Evolutionary conservation across 1,139 yeast genomes (phyloP).

Genomic region (Geotrichum reessii): DNA sequence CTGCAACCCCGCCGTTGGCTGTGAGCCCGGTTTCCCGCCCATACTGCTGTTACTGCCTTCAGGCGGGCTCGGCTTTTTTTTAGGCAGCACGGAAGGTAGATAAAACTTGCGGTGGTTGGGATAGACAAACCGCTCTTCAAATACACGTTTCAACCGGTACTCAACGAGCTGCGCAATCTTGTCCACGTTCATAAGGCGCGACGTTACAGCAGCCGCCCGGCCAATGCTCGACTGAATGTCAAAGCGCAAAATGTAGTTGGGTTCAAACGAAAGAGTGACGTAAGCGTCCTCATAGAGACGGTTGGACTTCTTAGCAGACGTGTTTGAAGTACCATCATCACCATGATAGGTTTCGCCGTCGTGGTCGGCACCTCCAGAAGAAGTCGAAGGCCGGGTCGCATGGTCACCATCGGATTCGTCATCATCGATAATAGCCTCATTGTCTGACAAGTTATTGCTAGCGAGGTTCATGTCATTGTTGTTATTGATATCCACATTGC

Average conservation of each 20-base stretch:
- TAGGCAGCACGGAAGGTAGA: conserved; percentile 86
- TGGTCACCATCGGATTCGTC: background rate
- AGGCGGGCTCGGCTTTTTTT: background rate
- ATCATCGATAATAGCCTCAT: conserved; percentile 13
- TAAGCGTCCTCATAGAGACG: conserved; percentile 45
- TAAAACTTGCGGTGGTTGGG: conserved; percentile 83
- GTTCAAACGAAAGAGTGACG: conserved; percentile 80
- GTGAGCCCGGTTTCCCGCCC: background rate
- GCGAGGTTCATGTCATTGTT: background rate
- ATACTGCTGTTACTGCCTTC: background rate
- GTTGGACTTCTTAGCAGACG: conserved; percentile 12
- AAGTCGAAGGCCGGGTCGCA: background rate
- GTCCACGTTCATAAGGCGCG: conserved; percentile 89
- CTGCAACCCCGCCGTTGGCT: background rate
- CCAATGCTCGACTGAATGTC: conserved; percentile 84
- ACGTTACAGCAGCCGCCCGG: conserved; percentile 42
- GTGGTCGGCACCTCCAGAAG: background rate
- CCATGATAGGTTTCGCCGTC: conserved; percentile 18
- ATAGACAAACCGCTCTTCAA: conserved; percentile 85
- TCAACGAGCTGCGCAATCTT: conserved; percentile 83
- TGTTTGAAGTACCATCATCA: conserved; percentile 10
- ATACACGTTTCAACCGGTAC: conserved; percentile 77
- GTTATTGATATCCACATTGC: background rate
- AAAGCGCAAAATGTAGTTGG: conserved; percentile 84
- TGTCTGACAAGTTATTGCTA: background rate